Percentiles rank a stretch among this genome's conserved stretches.
Evolutionary conservation across 140 eudicot genomes (phyloP).

Genomic region (Cichorium intybus): DNA sequence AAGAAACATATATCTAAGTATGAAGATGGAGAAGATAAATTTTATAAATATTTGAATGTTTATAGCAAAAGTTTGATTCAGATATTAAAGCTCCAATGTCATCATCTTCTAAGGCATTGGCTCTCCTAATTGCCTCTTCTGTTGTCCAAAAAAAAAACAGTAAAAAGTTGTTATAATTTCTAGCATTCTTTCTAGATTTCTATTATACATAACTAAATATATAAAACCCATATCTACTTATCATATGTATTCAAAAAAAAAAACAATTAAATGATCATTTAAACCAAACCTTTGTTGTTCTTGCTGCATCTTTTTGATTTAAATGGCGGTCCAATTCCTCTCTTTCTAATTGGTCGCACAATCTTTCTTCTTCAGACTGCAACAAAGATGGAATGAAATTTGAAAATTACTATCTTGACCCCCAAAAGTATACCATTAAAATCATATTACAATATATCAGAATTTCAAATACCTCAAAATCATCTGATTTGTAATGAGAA

Average conservation of each 20-base stretch:
- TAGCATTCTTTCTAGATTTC: slow-evolving; percentile 2
- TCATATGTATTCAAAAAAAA: too few species aligned
- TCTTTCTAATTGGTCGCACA: slow-evolving; percentile 95
- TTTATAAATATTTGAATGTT: too few species aligned
- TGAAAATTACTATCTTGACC: background rate
- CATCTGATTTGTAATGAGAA: slow-evolving; percentile 50
- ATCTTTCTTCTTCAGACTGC: slow-evolving; percentile 92
- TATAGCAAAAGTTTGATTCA: slow-evolving; percentile 23
- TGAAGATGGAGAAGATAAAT: background rate
- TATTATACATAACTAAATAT: background rate
- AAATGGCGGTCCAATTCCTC: slow-evolving; percentile 74
- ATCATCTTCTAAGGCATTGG: too few species aligned
- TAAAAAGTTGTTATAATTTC: too few species aligned
- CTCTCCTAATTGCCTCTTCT: too few species aligned
- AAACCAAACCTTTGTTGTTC: slow-evolving; percentile 69
- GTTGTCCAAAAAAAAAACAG: too few species aligned
- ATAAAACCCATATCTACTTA: background rate
- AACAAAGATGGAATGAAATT: slow-evolving; percentile 1
- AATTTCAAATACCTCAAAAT: slow-evolving; percentile 86
- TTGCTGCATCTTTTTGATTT: slow-evolving; percentile 84
- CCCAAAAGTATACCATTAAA: too few species aligned
- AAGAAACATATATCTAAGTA: background rate
- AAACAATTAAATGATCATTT: slow-evolving; percentile 1
- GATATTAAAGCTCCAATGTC: slow-evolving; percentile 68
- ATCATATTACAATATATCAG: background rate